Evolutionary conservation across 1,139 yeast species (phyloP).

Genomic region (Pichia sp.): DNA sequence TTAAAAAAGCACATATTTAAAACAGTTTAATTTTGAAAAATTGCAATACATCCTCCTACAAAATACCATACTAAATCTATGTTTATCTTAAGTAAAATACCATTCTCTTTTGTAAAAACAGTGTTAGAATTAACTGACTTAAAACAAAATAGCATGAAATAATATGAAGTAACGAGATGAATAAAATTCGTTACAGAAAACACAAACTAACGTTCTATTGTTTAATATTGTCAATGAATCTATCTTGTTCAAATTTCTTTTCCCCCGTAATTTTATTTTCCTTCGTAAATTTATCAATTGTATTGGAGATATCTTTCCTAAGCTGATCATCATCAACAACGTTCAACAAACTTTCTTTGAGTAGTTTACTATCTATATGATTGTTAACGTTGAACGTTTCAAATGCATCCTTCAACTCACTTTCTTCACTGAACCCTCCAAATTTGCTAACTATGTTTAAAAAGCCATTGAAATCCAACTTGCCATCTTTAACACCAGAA

Average conservation of each 20-base stretch:
- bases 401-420: conserved; percentile 59
- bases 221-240: conserved; percentile 46
- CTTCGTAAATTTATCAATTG: conserved; percentile 48
- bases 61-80: neutral
- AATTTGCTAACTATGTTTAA: conserved; percentile 63
- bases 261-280: conserved; percentile 53
- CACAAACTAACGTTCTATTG: conserved; percentile 9
- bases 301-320: conserved; percentile 29
- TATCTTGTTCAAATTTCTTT: conserved; percentile 46
- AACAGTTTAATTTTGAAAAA: neutral
- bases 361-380: conserved; percentile 39
- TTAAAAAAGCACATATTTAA: neutral
- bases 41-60: neutral
- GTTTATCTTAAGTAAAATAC: neutral
- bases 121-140: no score
- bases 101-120: no score
- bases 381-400: conserved; percentile 40
- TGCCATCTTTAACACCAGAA: conserved; percentile 25
- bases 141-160: no score
- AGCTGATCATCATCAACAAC: conserved; percentile 41
- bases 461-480: conserved; percentile 66
- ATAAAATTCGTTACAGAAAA: neutral
- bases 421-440: conserved; percentile 49
- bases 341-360: conserved; percentile 45
- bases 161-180: no score